A percentile compares a stretch with the other conserved stretches of the same genome.
These are phyloP conservation scores for Dictyostelium brefeldianum DNA, from an alignment of 78 protist species.

Conservation along the genomic window DNA sequence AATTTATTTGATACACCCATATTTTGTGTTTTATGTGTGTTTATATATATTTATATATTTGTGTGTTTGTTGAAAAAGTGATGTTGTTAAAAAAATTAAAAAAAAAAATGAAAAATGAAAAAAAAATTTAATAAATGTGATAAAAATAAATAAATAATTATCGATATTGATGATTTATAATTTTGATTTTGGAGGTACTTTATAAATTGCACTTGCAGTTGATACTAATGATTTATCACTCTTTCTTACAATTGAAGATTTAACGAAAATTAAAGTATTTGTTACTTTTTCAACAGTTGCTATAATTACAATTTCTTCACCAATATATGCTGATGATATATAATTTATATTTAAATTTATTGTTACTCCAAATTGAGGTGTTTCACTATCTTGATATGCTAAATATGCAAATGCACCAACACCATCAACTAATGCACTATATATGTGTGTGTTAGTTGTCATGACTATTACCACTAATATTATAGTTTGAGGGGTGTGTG, in stretches of 20 bases:
- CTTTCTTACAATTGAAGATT: neutral
- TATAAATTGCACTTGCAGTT: neutral
- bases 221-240: neutral
- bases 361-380: neutral
- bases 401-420: neutral
- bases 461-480: no score
- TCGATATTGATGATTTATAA: neutral
- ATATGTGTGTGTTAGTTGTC: no score
- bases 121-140: neutral
- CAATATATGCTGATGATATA: neutral
- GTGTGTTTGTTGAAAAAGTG: neutral
- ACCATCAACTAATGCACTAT: neutral
- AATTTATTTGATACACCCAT: neutral
- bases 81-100: neutral
- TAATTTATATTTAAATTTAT: neutral
- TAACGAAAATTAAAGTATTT: neutral
- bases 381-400: no score
- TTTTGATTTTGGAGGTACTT: constrained; percentile 22
- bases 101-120: neutral
- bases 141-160: neutral
- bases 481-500: no score
- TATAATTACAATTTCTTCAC: neutral
- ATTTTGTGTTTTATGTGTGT: neutral
- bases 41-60: neutral
- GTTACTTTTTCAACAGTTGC: neutral